phyloP scores from a whole-genome alignment of 2,329 filamentous ascomycete species.

The Metarhizium anisopliae region DNA sequence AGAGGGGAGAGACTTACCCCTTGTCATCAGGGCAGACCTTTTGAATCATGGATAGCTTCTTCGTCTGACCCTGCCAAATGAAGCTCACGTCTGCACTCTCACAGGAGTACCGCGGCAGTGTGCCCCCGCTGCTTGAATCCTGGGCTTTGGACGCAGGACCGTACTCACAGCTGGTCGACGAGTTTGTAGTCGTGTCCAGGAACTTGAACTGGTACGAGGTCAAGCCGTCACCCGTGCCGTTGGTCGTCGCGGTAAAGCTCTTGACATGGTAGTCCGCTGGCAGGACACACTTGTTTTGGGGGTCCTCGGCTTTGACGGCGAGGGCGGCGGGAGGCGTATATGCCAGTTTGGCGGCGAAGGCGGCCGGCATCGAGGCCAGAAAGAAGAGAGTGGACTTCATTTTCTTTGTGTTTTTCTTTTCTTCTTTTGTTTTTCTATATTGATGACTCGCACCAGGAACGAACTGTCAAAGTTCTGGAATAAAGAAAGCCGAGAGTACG shows the following conservation, averaged over 20 bases:
- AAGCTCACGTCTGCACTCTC: constrained; percentile 32
- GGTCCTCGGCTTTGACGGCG: constrained; percentile 14
- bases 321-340: constrained; percentile 19
- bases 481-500: background rate
- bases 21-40: constrained; percentile 28
- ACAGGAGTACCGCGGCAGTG: constrained; percentile 30
- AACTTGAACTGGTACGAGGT: constrained; percentile 30
- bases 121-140: constrained; percentile 17
- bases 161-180: constrained; percentile 33
- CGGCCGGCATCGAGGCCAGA: constrained; percentile 9
- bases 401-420: background rate
- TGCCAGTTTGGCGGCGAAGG: constrained; percentile 13
- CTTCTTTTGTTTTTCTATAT: background rate
- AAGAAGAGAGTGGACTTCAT: constrained; percentile 8
- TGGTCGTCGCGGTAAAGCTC: constrained; percentile 26
- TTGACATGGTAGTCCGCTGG: constrained; percentile 30
- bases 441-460: background rate
- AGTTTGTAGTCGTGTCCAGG: constrained; percentile 27
- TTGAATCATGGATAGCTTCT: constrained; percentile 34
- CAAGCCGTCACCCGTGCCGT: constrained; percentile 23
- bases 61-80: constrained; percentile 24
- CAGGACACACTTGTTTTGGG: constrained; percentile 22
- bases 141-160: constrained; percentile 32
- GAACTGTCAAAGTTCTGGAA: background rate
- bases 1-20: constrained; percentile 22